These are phyloP conservation scores for Monosporozyma yasuniensis DNA, from an alignment of 805 yeast genomes.

Conservation along the genomic window DNA sequence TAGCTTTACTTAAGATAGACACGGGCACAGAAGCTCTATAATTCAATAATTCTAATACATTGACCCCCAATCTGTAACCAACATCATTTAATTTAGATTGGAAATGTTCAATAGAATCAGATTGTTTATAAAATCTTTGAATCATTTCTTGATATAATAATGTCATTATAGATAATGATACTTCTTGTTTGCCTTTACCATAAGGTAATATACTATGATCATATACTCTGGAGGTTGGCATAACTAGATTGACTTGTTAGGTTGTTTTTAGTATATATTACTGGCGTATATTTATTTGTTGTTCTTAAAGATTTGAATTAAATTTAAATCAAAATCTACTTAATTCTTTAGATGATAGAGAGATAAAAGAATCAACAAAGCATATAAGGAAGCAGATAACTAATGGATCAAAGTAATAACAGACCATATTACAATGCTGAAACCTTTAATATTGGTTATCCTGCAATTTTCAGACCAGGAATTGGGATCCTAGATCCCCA, in stretches of 20 bases:
- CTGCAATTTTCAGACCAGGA: slow-evolving; percentile 52
- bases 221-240: not conserved
- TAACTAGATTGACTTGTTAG: no score
- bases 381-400: not conserved
- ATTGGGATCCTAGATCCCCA: slow-evolving; percentile 48
- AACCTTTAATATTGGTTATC: slow-evolving; percentile 54
- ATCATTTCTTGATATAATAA: slow-evolving; percentile 67
- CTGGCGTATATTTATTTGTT: not conserved
- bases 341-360: not conserved
- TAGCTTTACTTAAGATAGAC: not conserved
- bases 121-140: slow-evolving; percentile 48
- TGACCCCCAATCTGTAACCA: slow-evolving; percentile 70
- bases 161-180: slow-evolving; percentile 59
- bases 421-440: slow-evolving; percentile 71
- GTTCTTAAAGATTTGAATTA: not conserved
- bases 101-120: slow-evolving; percentile 57
- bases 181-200: slow-evolving; percentile 33
- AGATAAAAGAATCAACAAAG: not conserved
- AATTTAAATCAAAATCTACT: not conserved
- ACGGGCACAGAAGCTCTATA: slow-evolving; percentile 21
- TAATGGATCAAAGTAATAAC: not conserved
- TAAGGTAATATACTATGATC: not conserved
- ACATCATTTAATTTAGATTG: slow-evolving; percentile 54
- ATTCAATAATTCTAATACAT: slow-evolving; percentile 51
- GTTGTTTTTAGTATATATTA: not conserved